Conservation (phyloP, 2,329 filamentous ascomycete species). For the Tricladium varicosporioides region DNA sequence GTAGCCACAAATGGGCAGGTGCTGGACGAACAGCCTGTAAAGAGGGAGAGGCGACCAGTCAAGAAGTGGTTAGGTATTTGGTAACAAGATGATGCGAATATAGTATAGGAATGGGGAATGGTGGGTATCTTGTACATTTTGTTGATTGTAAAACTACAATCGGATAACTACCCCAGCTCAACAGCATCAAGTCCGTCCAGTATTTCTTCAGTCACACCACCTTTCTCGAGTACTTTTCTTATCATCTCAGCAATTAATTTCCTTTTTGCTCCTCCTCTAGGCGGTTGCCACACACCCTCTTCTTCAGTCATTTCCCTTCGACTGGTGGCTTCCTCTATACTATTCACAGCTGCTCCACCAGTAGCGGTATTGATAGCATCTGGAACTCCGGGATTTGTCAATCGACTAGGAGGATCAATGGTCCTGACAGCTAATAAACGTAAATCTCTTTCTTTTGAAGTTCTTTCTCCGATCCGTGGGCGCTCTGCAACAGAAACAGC, state of each 20-base stretch:
- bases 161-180: constrained; percentile 48
- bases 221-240: constrained; percentile 70
- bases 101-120: neutral
- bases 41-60: constrained; percentile 49
- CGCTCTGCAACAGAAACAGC: constrained; percentile 73
- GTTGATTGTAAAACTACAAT: neutral
- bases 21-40: constrained; percentile 38
- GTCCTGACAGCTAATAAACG: constrained; percentile 68
- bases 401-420: constrained; percentile 69
- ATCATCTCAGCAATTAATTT: constrained; percentile 71
- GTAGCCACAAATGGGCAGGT: constrained; percentile 33
- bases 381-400: constrained; percentile 69
- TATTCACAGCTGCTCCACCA: constrained; percentile 35
- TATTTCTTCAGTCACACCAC: constrained; percentile 83
- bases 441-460: constrained; percentile 48
- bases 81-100: constrained; percentile 39
- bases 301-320: constrained; percentile 53
- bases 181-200: constrained; percentile 77
- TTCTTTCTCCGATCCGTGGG: constrained; percentile 29
- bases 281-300: constrained; percentile 82
- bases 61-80: constrained; percentile 89
- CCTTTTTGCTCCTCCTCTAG: constrained; percentile 79
- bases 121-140: neutral
- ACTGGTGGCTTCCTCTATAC: constrained; percentile 42
- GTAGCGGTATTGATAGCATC: constrained; percentile 60